Base-by-base conservation (phyloP, 1,139 yeast genomes). In the Sugiyamaella neomexicana region DNA sequence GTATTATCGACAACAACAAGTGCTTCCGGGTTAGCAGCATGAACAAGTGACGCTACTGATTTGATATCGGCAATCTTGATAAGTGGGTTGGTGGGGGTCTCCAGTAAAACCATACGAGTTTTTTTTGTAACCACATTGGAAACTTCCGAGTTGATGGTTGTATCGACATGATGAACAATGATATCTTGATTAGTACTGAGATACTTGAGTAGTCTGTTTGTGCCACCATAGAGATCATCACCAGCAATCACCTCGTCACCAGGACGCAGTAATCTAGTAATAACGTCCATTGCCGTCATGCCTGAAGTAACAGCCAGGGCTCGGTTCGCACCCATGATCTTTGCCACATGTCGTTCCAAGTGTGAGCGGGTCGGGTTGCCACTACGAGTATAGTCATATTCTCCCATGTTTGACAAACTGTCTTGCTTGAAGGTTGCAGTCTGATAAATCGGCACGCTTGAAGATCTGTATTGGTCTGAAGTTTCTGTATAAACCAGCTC, bases 351-450 rank as follows among this genome's bases (percentile, higher is more conserved):
- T 53, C 81, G 76, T 69, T 90, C 96, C 57, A 89, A 74, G 49
- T 82, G 81, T 0, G 95, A 82, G 70, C 97, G 78, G 1, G 97
- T 89, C 31, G 97, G 97, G 70, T 90, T 90, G 2, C 97, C 97
- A n/a, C 95, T 85, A 65, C 97, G 78, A 0, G 97, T 89, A 70
- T 90, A 90, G 71, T 90, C 97, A 69, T 86, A 90, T 65, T 84
- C 86, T 5, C 95, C 93, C 86, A 86, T 83, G 63, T 85, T 83
- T 43, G 82, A 73, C 59, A 88, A 75, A 5, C 89, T 84, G 44
- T 80, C 81, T 70, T 89, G 95, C 71, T 89, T 90, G 74, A 91
- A 91, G 9, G 98, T 91, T 13, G 98, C 96, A 1, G 95, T 82
- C 70, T 89, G 96, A 72, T 91, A 91, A 53, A 91, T 78, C 7